Evolutionary conservation across 2,329 filamentous ascomycete genomes (phyloP).

Genomic region (Penicillium griseofulvum): DNA sequence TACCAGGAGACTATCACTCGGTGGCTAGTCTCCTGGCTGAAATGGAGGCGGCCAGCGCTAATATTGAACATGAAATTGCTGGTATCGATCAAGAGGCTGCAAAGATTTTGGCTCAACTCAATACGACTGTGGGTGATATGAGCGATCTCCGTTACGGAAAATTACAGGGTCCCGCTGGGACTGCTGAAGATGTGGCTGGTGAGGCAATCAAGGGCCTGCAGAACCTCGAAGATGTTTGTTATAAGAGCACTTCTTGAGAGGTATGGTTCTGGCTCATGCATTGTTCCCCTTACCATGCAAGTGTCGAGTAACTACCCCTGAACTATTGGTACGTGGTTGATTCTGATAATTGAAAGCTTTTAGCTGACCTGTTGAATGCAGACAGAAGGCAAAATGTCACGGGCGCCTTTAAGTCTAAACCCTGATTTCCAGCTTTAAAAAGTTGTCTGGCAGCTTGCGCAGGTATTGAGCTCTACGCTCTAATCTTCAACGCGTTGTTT

Average conservation of each 20-base stretch:
- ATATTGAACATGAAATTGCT: constrained; percentile 67
- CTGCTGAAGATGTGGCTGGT: constrained; percentile 60
- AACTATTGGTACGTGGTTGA: neutral
- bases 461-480: neutral
- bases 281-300: neutral
- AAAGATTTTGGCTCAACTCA: constrained; percentile 59
- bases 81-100: constrained; percentile 64
- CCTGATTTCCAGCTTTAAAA: neutral
- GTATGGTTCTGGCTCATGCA: neutral
- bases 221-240: constrained; percentile 63
- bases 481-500: neutral
- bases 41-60: constrained; percentile 64
- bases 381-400: neutral
- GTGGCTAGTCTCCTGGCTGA: constrained; percentile 64
- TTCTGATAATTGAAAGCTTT: neutral
- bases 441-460: neutral
- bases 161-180: constrained; percentile 51
- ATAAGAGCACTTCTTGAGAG: constrained; percentile 26
- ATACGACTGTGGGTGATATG: constrained; percentile 66
- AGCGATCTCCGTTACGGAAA: constrained; percentile 82
- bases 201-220: constrained; percentile 67
- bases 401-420: neutral
- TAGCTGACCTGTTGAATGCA: neutral
- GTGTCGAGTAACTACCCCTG: neutral
- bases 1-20: constrained; percentile 55